Conservation (phyloP, 331 rosid genomes). For the Arachis monticola region DNA sequence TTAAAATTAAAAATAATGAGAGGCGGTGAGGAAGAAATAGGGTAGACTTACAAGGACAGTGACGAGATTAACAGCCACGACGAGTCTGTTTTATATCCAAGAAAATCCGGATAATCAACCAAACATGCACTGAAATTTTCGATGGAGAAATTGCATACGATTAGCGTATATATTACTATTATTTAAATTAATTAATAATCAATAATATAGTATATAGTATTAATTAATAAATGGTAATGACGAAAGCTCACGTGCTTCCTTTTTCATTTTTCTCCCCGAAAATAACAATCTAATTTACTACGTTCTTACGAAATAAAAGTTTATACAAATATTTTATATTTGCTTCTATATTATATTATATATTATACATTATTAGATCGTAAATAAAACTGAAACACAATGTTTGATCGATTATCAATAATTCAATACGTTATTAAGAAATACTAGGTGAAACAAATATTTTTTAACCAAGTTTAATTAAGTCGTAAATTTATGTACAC, state of each 20-base stretch:
- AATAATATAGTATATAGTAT: background rate
- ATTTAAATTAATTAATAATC: too few relatives aligned
- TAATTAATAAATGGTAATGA: constrained; percentile 4
- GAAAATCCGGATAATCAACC: background rate
- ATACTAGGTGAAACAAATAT: too few relatives aligned
- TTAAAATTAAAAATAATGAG: background rate
- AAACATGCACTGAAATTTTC: background rate
- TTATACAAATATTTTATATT: too few relatives aligned
- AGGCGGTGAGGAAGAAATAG: constrained; percentile 38
- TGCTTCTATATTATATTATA: too few relatives aligned
- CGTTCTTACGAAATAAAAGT: too few relatives aligned
- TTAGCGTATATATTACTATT: background rate
- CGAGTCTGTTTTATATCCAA: constrained; percentile 12
- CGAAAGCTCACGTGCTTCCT: background rate
- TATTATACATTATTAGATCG: too few relatives aligned
- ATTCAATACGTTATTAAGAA: too few relatives aligned
- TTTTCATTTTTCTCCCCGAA: background rate
- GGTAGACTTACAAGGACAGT: constrained; percentile 37
- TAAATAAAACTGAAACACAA: too few relatives aligned
- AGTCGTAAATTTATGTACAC: too few relatives aligned
- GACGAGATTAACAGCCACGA: constrained; percentile 35
- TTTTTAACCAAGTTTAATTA: too few relatives aligned
- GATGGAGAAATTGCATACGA: constrained; percentile 10
- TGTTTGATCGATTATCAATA: too few relatives aligned
- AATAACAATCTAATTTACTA: too few relatives aligned